Base-by-base conservation (phyloP, 2,329 filamentous ascomycete species). In the Ophidiomyces ophidiicola region DNA sequence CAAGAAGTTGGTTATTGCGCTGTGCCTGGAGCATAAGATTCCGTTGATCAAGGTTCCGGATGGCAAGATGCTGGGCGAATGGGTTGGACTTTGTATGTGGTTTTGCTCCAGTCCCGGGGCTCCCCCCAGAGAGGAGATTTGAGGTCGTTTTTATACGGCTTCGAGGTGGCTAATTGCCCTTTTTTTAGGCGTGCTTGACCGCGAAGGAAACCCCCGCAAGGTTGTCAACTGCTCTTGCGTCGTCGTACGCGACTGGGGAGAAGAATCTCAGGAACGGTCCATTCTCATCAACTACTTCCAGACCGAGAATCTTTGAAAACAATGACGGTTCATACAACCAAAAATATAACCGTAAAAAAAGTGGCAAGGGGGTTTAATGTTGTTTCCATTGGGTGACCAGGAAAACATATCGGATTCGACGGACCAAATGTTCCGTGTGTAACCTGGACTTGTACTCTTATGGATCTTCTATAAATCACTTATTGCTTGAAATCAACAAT, bases 201-300 rank as follows among this genome's bases (percentile, higher is more conserved):
- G 90, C 64, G 90, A 98, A 73, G 90, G 90, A 60, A 98, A 98
- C 71, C 86, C 90, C 61, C 84, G 90, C 71, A 98, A 98, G 82
- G 88, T 98, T 56, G 90, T 98, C 74, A 98, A 98, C 83, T 98
- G 90, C 86, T 96, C 88, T 63, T 96, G 90, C 77, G 90, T 98
- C 61, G 90, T 98, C 49, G 90, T 98, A 62, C 88, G 90, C 76
- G 87, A 98, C 71, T 98, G 90, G 90, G 90, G 90, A 78, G 90
- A 96, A 79, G 90, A 98, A 76, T 92, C 83, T 55, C 87, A 93
- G 74, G 90, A 98, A 80, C 87, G 90, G 65, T 85, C 80, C 62
- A 86, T 96, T 70, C 83, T 98, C 66, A 85, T 98, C 69, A 94
- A 98, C 82, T 98, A 98, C 83, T 96, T 98, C 87, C 83, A 94